Evolutionary conservation across 2,329 filamentous ascomycete genomes (phyloP), one percentile per base, ranked within the genome.

Genomic region (Macrophomina phaseolina): DNA sequence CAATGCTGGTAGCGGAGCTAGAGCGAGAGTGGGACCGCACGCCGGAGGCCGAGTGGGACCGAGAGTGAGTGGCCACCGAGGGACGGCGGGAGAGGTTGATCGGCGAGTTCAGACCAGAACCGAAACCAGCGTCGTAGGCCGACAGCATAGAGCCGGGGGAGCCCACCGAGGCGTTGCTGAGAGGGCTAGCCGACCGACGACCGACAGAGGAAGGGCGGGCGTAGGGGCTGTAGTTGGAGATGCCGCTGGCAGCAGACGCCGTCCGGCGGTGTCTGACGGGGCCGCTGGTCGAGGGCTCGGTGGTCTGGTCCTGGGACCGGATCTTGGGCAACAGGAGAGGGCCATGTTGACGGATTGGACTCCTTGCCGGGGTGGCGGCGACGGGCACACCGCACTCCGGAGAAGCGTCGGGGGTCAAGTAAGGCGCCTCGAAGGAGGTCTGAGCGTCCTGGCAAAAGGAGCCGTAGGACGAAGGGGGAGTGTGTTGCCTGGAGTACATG

Each of bases 321-420:
- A 96, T 94, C 85, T 93, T 95, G 74, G 93, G 93, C 38, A 97
- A 84, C 68, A 97, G 83, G 58, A 92, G 83, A 62, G 92, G 92
- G 63, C 92, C 92, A 80, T 93, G 90, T 69, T 92, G 90, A 68
- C 89, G 86, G 72, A 94, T 87, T 68, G 92, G 91, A 40, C 91
- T 91, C 70, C 86, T 84, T 62, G 85, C 86, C 64, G 85, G 86
- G 12, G 91, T 93, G 64, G 89, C 90, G 72, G 87, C 83, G 71
- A 86, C 84, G 23, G 90, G 91, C 81, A 87, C 85, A 72, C 88
- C 83, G 51, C 91, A 91, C 76, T 91, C 90, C 51, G 87, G 87
- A 34, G 89, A 91, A 52, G 90, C 92, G 77, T 90, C 85, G 73
- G 86, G 84, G 63, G 89, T 91, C 82, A 89, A 83, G 71, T 79